Evolutionary conservation across 2,329 filamentous ascomycete genomes (phyloP).

Genomic region (Diaporthe capsici): DNA sequence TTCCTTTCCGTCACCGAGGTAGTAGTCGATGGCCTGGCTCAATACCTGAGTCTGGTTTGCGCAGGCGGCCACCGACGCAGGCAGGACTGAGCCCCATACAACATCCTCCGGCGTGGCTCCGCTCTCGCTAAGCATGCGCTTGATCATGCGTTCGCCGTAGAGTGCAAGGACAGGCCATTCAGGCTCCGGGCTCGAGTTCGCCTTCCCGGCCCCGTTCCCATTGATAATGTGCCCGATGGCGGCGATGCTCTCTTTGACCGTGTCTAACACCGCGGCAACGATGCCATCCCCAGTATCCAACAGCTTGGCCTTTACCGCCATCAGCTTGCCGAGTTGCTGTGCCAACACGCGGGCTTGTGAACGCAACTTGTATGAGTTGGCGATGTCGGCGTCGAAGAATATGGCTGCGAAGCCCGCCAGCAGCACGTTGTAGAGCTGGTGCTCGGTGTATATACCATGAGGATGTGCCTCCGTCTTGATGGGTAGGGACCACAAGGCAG

Average conservation of each 20-base stretch:
- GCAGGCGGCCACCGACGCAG: conserved; percentile 68
- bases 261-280: neutral
- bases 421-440: conserved; percentile 70
- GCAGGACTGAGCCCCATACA: conserved; percentile 69
- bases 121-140: conserved; percentile 67
- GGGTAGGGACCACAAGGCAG: conserved; percentile 67
- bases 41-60: conserved; percentile 73
- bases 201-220: neutral
- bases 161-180: conserved; percentile 61
- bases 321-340: conserved; percentile 44
- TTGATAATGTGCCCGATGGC: neutral
- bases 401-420: conserved; percentile 70
- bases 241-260: conserved; percentile 50
- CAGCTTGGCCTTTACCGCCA: neutral
- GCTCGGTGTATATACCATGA: conserved; percentile 67
- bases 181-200: neutral
- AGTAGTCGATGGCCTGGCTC: conserved; percentile 72
- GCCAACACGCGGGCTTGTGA: conserved; percentile 64
- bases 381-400: conserved; percentile 69
- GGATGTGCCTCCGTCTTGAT: conserved; percentile 67
- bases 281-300: neutral
- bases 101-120: conserved; percentile 64
- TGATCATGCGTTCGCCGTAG: conserved; percentile 71
- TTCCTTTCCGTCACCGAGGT: conserved; percentile 63
- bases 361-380: conserved; percentile 69